Conservation (phyloP, 192 early-diverging fungal species). For the Umbelopsis isabellina region DNA sequence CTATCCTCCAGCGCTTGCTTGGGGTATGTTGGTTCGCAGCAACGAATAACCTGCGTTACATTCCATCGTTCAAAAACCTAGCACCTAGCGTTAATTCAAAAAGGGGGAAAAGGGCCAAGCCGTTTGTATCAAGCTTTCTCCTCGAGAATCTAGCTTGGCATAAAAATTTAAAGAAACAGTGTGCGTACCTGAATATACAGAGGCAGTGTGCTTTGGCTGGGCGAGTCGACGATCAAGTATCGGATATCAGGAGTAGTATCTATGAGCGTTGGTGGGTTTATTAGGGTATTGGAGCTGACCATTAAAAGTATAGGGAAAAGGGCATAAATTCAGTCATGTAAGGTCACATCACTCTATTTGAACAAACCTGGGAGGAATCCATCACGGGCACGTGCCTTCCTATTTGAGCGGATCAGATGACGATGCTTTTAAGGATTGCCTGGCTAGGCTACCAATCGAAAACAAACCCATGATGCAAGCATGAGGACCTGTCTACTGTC, state of each 20-base stretch:
- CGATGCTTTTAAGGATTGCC: too few species aligned
- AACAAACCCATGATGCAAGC: too few species aligned
- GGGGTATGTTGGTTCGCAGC: constrained; percentile 77
- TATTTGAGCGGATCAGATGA: too few species aligned
- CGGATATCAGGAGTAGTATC: constrained; percentile 48
- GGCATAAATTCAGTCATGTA: too few species aligned
- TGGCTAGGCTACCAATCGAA: too few species aligned
- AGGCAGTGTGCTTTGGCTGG: constrained; percentile 64
- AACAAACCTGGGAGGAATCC: too few species aligned
- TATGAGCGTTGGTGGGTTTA: constrained; percentile 59
- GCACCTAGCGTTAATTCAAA: constrained; percentile 7
- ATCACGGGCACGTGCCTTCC: too few species aligned
- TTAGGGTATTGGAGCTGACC: constrained; percentile 9
- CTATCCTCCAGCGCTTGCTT: constrained; percentile 49
- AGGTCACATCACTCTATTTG: too few species aligned
- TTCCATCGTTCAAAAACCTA: constrained; percentile 57
- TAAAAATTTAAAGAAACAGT: not conserved
- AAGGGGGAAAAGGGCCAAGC: too few species aligned
- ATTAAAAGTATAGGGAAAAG: not conserved
- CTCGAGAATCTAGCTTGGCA: not conserved
- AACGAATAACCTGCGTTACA: constrained; percentile 78
- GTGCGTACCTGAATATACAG: constrained; percentile 46
- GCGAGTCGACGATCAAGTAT: constrained; percentile 83
- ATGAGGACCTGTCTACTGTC: too few species aligned
- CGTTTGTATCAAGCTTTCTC: too few species aligned